Evolutionary conservation across 805 yeast species (phyloP).

Genomic region (Metschnikowia lachancei): DNA sequence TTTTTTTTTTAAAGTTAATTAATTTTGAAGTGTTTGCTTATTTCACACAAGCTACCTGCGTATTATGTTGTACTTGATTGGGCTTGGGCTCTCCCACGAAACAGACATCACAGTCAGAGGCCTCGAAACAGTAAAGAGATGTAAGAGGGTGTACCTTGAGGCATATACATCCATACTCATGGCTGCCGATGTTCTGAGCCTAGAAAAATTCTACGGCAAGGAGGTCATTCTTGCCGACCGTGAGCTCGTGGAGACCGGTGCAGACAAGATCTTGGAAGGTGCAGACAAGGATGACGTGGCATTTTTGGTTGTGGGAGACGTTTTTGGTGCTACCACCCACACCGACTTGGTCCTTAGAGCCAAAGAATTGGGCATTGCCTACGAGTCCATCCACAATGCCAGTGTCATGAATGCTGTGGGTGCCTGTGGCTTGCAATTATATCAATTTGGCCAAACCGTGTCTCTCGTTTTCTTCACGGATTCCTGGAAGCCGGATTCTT

Average conservation of each 20-base stretch:
- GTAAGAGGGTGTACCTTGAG: conserved; percentile 90
- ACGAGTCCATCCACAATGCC: conserved; percentile 89
- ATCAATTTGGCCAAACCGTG: conserved; percentile 96
- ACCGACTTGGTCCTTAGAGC: conserved; percentile 92
- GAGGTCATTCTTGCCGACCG: conserved; percentile 88
- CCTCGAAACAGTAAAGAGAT: conserved; percentile 73
- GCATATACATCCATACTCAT: conserved; percentile 93
- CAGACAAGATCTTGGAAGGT: conserved; percentile 74
- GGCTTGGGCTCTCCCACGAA: conserved; percentile 86
- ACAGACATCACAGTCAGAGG: conserved; percentile 95
- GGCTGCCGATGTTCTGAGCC: conserved; percentile 76
- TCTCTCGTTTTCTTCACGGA: conserved; percentile 95
- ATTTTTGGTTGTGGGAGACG: conserved; percentile 94
- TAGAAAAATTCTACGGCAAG: conserved; percentile 83
- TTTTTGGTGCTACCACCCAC: conserved; percentile 97
- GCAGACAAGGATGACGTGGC: conserved; percentile 86
- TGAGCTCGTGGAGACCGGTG: conserved; percentile 87
- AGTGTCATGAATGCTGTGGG: conserved; percentile 98
- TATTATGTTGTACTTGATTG: conserved; percentile 81
- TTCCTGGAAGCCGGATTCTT: conserved; percentile 93
- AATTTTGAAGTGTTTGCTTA: neutral
- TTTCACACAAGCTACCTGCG: neutral
- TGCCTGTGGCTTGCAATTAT: conserved; percentile 92
- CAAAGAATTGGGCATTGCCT: conserved; percentile 72
- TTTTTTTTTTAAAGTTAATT: too few relatives aligned